These are phyloP conservation scores for Eucalyptus sideroxylon DNA, from an alignment of 345 rosid species.

Conservation along the genomic window DNA sequence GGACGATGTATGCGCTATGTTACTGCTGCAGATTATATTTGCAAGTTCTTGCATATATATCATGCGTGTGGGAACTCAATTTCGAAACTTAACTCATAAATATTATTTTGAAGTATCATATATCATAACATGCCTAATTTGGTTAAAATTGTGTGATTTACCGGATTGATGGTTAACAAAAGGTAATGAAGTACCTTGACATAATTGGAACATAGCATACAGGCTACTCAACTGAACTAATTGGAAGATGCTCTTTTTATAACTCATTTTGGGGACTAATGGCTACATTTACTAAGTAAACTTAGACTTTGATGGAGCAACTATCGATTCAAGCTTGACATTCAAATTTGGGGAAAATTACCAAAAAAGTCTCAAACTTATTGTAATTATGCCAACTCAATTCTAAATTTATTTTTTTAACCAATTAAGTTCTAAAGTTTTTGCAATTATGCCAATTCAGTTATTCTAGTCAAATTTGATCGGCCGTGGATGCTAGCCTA, in stretches of 20 bases:
- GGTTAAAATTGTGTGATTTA: too few species aligned
- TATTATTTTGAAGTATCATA: too few species aligned
- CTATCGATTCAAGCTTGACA: not conserved
- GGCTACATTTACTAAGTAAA: not conserved
- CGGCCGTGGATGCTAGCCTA: fast-evolving
- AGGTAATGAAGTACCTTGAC: not conserved
- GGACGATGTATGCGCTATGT: too few species aligned
- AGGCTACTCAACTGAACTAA: not conserved
- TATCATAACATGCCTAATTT: too few species aligned
- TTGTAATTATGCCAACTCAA: fast-evolving
- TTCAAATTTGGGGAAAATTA: not conserved
- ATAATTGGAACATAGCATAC: not conserved
- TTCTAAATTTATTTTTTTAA: too few species aligned
- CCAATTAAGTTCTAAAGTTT: fast-evolving
- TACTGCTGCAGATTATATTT: too few species aligned
- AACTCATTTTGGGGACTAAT: not conserved
- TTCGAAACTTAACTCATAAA: too few species aligned
- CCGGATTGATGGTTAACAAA: too few species aligned
- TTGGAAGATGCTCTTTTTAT: not conserved
- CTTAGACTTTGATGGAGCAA: not conserved
- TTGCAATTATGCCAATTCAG: fast-evolving
- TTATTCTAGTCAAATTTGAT: fast-evolving
- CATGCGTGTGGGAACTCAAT: too few species aligned
- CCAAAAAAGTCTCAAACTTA: too few species aligned
- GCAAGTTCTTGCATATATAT: too few species aligned